Percentiles rank a stretch among this genome's conserved stretches.
Conservation (phyloP, 2,329 filamentous ascomycete genomes). For the Drechslerella dactyloides region DNA sequence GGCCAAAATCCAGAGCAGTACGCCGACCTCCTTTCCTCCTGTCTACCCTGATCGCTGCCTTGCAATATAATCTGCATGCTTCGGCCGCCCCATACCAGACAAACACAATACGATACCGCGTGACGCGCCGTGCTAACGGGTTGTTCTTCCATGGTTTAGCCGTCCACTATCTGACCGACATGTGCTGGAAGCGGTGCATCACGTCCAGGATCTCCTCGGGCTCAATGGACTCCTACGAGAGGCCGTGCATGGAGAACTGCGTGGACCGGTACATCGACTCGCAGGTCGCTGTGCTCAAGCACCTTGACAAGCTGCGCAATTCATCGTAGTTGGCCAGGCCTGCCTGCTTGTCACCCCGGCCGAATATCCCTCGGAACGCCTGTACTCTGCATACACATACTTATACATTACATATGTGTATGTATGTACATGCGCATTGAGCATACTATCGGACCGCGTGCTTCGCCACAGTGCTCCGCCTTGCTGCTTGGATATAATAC, state of each 20-base stretch:
- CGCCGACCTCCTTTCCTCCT: slow-evolving; percentile 56
- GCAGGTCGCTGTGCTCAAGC: slow-evolving; percentile 81
- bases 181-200: slow-evolving; percentile 96
- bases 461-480: slow-evolving; percentile 16
- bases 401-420: no score
- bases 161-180: slow-evolving; percentile 72
- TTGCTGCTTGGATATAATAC: slow-evolving; percentile 8
- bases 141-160: slow-evolving; percentile 58
- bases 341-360: background rate
- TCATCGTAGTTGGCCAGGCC: slow-evolving; percentile 33
- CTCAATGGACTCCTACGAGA: slow-evolving; percentile 77
- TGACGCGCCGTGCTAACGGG: background rate
- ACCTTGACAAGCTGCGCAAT: slow-evolving; percentile 72
- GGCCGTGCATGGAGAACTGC: slow-evolving; percentile 86
- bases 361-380: background rate
- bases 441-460: background rate
- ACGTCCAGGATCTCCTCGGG: slow-evolving; percentile 72
- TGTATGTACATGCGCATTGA: background rate
- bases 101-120: background rate
- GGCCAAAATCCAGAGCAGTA: slow-evolving; percentile 65
- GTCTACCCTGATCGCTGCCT: background rate
- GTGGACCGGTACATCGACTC: slow-evolving; percentile 93
- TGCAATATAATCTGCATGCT: background rate
- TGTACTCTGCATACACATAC: no score
- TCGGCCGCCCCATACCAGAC: slow-evolving; percentile 7